phyloP scores from a whole-genome alignment of 208 protist genomes.

The Trypanosomatidae sp. region DNA sequence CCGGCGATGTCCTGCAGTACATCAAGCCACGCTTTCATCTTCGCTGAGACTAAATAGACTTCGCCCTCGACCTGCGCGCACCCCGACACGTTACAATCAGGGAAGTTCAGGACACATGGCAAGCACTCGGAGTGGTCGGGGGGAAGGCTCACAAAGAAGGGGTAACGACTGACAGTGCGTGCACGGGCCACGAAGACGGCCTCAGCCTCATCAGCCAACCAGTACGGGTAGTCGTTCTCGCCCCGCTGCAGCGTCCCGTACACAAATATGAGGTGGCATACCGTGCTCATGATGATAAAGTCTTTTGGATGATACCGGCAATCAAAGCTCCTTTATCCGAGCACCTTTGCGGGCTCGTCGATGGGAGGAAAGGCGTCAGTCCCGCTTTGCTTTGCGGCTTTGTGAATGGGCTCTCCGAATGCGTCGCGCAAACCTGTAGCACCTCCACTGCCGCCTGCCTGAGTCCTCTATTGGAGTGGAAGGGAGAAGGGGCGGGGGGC shows the following conservation, averaged over 20 bases:
- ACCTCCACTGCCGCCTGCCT: neutral
- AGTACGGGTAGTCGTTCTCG: conserved; percentile 72
- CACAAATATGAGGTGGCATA: conserved; percentile 54
- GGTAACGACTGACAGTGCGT: conserved; percentile 46
- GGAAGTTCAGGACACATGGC: conserved; percentile 53
- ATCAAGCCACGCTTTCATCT: conserved; percentile 62
- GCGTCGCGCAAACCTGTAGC: neutral
- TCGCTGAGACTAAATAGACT: conserved; percentile 52
- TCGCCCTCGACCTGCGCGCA: conserved; percentile 58
- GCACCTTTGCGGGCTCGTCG: neutral
- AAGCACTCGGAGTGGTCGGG: conserved; percentile 41
- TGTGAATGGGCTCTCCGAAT: neutral
- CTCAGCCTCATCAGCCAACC: conserved; percentile 50
- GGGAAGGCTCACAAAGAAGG: conserved; percentile 59
- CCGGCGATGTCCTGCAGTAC: conserved; percentile 46
- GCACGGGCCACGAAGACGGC: conserved; percentile 47
- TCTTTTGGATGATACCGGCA: neutral
- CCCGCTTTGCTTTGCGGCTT: neutral
- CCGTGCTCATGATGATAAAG: conserved; percentile 6
- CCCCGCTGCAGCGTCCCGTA: conserved; percentile 71
- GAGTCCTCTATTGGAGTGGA: no score
- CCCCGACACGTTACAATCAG: conserved; percentile 21
- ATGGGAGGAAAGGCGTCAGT: neutral
- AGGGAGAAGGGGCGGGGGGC: neutral
- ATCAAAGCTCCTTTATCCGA: neutral